A percentile compares a stretch with the other conserved stretches of the same genome.
Conservation (phyloP, 306 rosid genomes). For the Hippophae rhamnoides region DNA sequence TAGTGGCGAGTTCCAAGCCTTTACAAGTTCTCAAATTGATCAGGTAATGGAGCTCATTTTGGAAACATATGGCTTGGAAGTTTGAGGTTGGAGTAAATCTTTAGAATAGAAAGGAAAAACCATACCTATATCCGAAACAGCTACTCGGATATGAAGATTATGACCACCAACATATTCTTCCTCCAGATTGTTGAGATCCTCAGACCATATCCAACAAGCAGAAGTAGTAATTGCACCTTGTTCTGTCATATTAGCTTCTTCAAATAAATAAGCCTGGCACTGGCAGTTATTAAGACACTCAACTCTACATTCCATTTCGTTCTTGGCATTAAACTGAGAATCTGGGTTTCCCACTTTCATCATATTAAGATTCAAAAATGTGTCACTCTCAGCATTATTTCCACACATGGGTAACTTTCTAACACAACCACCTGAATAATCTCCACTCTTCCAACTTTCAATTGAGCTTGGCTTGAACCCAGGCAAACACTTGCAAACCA, state of each 20-base stretch:
- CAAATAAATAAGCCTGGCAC: constrained; percentile 60
- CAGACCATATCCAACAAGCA: constrained; percentile 66
- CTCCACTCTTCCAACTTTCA: constrained; percentile 47
- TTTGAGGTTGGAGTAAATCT: neutral
- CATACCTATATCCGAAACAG: constrained; percentile 59
- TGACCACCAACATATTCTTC: constrained; percentile 53
- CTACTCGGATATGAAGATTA: constrained; percentile 49
- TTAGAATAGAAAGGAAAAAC: constrained; percentile 4
- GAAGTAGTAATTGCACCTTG: constrained; percentile 22
- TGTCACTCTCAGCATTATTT: constrained; percentile 29
- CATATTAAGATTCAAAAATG: constrained; percentile 50
- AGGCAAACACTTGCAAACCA: constrained; percentile 60
- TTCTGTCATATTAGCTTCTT: constrained; percentile 16
- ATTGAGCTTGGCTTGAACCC: constrained; percentile 55
- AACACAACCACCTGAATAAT: constrained; percentile 57
- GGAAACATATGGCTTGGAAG: neutral
- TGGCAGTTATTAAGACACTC: constrained; percentile 71
- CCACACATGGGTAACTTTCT: constrained; percentile 46
- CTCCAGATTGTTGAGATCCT: constrained; percentile 64
- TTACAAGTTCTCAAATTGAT: no score
- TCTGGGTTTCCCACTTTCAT: constrained; percentile 77
- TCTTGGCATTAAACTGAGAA: constrained; percentile 56
- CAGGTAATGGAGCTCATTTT: no score
- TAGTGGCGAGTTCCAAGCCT: no score
- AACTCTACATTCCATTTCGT: constrained; percentile 41